These are phyloP conservation scores for Ustanciosporium gigantosporum DNA, from an alignment of 1,284 basidiomycete genomes.

Conservation along the genomic window DNA sequence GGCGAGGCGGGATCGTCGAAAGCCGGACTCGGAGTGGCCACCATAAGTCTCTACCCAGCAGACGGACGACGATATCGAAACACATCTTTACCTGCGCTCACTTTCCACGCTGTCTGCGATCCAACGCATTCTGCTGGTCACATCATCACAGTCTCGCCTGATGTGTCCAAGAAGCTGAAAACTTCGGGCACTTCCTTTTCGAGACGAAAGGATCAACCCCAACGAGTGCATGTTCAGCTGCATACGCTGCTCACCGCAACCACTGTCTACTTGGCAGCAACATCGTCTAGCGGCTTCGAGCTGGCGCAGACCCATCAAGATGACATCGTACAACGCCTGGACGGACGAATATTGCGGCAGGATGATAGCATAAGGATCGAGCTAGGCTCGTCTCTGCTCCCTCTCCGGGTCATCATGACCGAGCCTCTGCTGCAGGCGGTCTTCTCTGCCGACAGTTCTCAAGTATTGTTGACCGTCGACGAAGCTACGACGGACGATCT, in stretches of 20 bases:
- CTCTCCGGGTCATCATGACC: slow-evolving; percentile 40
- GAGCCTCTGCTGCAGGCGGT: slow-evolving; percentile 54
- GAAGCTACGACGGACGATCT: slow-evolving; percentile 9
- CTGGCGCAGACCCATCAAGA: slow-evolving; percentile 13
- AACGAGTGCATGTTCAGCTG: slow-evolving; percentile 7
- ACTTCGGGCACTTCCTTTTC: neutral
- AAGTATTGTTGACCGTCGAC: slow-evolving; percentile 36
- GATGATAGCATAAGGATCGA: slow-evolving; percentile 23
- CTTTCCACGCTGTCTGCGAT: neutral
- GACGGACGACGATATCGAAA: neutral
- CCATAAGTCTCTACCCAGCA: neutral
- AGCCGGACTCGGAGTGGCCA: neutral
- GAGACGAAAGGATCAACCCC: slow-evolving; percentile 1
- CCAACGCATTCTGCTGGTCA: neutral
- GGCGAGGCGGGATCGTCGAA: too few species aligned
- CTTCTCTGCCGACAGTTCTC: slow-evolving; percentile 19
- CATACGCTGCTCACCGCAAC: slow-evolving; percentile 28
- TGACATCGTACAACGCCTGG: slow-evolving; percentile 16
- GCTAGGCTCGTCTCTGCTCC: neutral
- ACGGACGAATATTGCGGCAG: slow-evolving; percentile 38
- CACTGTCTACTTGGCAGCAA: slow-evolving; percentile 40
- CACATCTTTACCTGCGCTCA: neutral
- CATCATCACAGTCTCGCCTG: neutral
- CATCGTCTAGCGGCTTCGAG: slow-evolving; percentile 21
- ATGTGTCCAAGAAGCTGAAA: neutral